Percentiles rank a stretch among this genome's conserved stretches.
Conservation (phyloP, 345 rosid species). For the Viola odorata region DNA sequence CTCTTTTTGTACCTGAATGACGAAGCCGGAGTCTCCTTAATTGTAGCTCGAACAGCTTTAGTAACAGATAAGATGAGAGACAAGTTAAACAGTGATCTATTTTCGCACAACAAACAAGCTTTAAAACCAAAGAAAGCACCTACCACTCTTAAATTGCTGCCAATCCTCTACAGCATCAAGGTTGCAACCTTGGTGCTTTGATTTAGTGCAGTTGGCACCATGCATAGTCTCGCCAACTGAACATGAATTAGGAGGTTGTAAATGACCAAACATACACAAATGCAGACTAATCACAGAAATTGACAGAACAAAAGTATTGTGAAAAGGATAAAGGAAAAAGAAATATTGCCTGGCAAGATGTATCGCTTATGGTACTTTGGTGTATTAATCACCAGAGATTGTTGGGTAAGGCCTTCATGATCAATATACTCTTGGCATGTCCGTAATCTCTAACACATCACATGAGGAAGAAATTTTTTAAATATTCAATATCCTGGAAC, state of each 20-base stretch:
- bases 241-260: slow-evolving; percentile 6
- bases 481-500: slow-evolving; percentile 4
- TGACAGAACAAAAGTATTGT: not conserved
- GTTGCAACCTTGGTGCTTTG: slow-evolving; percentile 53
- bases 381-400: slow-evolving; percentile 66
- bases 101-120: not conserved
- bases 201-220: slow-evolving; percentile 46
- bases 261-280: not conserved
- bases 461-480: not conserved
- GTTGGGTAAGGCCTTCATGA: slow-evolving; percentile 79
- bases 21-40: slow-evolving; percentile 43
- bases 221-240: slow-evolving; percentile 81
- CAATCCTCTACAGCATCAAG: slow-evolving; percentile 66
- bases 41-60: slow-evolving; percentile 72
- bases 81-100: slow-evolving; percentile 11
- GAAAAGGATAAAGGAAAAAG: not conserved
- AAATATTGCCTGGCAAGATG: slow-evolving; percentile 63
- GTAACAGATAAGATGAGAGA: slow-evolving; percentile 16
- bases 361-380: slow-evolving; percentile 87
- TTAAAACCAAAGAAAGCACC: not conserved
- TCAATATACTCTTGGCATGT: slow-evolving; percentile 84
- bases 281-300: not conserved
- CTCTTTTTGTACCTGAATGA: slow-evolving; percentile 38
- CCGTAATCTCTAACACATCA: slow-evolving; percentile 56
- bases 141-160: slow-evolving; percentile 73